A percentile compares a stretch with the other conserved stretches of the same genome.
phyloP scores from a whole-genome alignment of 768 basidiomycete species.

The Tylopilus sp. region DNA sequence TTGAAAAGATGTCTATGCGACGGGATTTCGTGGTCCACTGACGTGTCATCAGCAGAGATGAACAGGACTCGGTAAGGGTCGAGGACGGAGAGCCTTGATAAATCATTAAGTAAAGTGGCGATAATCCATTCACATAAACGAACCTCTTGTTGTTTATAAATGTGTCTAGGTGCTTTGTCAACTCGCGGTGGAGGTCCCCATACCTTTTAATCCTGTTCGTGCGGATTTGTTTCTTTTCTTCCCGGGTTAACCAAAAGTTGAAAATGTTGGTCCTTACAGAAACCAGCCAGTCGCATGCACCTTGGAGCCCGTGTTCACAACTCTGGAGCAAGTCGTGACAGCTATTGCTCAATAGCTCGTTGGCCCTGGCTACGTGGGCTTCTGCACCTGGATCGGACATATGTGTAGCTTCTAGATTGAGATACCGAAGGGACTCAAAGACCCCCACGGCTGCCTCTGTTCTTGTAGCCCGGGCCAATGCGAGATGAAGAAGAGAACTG shows the following conservation, averaged over 20 bases:
- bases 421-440: slow-evolving; percentile 68
- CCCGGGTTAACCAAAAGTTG: slow-evolving; percentile 32
- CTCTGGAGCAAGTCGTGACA: slow-evolving; percentile 52
- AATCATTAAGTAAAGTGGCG: slow-evolving; percentile 14
- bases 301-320: slow-evolving; percentile 39
- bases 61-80: slow-evolving; percentile 60
- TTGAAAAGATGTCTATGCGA: slow-evolving; percentile 71
- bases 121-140: neutral
- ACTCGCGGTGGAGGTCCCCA: slow-evolving; percentile 34
- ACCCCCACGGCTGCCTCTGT: slow-evolving; percentile 64
- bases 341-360: slow-evolving; percentile 45
- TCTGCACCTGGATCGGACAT: slow-evolving; percentile 48
- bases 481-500: slow-evolving; percentile 37
- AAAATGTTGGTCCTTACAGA: slow-evolving; percentile 36
- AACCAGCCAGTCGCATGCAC: slow-evolving; percentile 50
- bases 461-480: slow-evolving; percentile 31
- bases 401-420: slow-evolving; percentile 59
- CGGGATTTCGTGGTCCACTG: slow-evolving; percentile 38
- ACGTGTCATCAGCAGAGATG: slow-evolving; percentile 32
- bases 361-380: slow-evolving; percentile 40
- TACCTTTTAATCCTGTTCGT: slow-evolving; percentile 37
- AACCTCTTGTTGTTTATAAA: slow-evolving; percentile 56
- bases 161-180: slow-evolving; percentile 37
- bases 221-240: slow-evolving; percentile 31
- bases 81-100: slow-evolving; percentile 42